Evolutionary conservation across 106 monocot genomes (phyloP).

Genomic region (Agapanthus africanus): DNA sequence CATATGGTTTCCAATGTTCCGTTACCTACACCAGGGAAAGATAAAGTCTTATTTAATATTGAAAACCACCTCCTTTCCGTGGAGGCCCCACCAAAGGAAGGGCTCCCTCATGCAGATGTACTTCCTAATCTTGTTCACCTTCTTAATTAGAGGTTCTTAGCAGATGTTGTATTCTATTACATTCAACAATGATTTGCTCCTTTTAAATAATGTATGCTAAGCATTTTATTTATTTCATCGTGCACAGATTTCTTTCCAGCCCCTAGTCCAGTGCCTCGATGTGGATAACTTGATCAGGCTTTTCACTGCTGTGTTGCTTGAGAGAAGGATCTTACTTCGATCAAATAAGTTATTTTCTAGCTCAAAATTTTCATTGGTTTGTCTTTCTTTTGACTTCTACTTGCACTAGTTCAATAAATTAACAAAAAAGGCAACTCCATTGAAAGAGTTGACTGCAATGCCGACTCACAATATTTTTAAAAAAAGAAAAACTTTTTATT

Average conservation of each 20-base stretch:
- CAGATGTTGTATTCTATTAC: too few species aligned
- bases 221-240: conserved; percentile 12
- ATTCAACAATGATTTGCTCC: too few species aligned
- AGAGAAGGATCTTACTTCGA: conserved; percentile 94
- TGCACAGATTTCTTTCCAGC: conserved; percentile 96
- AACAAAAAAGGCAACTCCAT: not conserved
- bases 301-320: conserved; percentile 92
- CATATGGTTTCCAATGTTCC: conserved; percentile 83
- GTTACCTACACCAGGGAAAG: conserved; percentile 84
- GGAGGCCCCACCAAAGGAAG: conserved; percentile 82
- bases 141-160: too few species aligned
- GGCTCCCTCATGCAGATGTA: conserved; percentile 98
- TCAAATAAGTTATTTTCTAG: conserved; percentile 76
- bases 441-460: not conserved
- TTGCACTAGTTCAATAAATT: not conserved
- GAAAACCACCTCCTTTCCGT: conserved; percentile 84
- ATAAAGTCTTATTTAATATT: conserved; percentile 76
- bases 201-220: not conserved
- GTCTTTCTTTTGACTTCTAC: not conserved
- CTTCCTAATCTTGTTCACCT: conserved; percentile 5
- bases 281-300: conserved; percentile 90
- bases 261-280: conserved; percentile 92
- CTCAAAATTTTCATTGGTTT: not conserved
- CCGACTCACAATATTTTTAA: not conserved
- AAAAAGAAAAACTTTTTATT: not conserved